Base-by-base conservation (phyloP, 1,139 yeast genomes). In the Ashbya aceris region DNA sequence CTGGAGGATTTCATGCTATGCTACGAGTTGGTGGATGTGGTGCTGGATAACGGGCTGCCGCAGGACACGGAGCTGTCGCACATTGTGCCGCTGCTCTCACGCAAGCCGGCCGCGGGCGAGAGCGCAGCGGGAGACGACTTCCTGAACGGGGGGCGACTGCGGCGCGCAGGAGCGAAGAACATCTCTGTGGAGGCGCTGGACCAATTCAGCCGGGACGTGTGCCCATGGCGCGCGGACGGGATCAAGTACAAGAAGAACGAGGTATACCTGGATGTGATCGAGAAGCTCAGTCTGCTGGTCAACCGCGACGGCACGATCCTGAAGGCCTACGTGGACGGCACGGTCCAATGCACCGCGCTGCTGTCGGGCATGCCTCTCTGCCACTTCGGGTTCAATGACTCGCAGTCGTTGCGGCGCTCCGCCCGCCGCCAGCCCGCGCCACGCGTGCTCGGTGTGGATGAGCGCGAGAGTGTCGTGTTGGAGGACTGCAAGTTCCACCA, bases 401-500 rank as follows among this genome's bases (percentile, higher is more conserved):
- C 66, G 2, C 41, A 51, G 28, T 43, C 58, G 38, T 33, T 56
- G 7, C 34, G 33, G 27, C 23, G 23, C 23, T 39, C 41, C 5
- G 6, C 27, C 46, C n/a, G 50, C 52, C 29, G 17, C 51, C 53
- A 13, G 38, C 42, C 2, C 23, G 14, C 35, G 12, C 28, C 35
- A 5, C 13, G 31, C 11, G 45, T 43, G 26, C 28, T 69, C 32
- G 44, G 35, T 20, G 37, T 12, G 12, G 45, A 35, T 7, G 39
- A 46, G 31, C 41, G 42, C n/a, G 51, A 49, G 26, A 65, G 71
- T 36, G 85, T 78, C 14, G 61, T 70, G 1, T 63, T 86, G 10
- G 85, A 81, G 51, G 95, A 86, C 59, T 79, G 86, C 53, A 86
- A 83, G 51, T 84, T 89, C 63, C 97, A 91, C 62, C 93, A 85